A percentile compares a stretch with the other conserved stretches of the same genome.
phyloP scores from a whole-genome alignment of 1,284 basidiomycete genomes.

The Pterulicium gracile region DNA sequence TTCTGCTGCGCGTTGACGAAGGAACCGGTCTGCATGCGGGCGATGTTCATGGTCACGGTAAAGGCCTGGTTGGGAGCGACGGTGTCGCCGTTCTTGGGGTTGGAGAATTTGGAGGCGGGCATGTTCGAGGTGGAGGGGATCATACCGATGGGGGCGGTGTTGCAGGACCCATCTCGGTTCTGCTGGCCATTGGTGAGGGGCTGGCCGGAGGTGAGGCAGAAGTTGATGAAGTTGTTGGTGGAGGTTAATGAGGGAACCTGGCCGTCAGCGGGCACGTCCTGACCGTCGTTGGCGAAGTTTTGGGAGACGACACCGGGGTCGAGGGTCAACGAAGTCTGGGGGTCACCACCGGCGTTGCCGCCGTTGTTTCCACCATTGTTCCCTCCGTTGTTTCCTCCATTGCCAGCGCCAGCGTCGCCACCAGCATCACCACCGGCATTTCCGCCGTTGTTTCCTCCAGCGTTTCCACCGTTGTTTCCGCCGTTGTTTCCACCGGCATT shows the following conservation, averaged over 20 bases:
- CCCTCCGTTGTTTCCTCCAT: conserved; percentile 9
- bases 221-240: conserved; percentile 68
- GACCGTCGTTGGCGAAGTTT: conserved; percentile 41
- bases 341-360: conserved; percentile 16
- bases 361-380: conserved; percentile 10
- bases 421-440: conserved; percentile 13
- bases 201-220: conserved; percentile 29
- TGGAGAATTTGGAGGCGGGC: conserved; percentile 39
- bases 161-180: conserved; percentile 30
- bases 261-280: conserved; percentile 30
- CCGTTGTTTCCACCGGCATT: conserved; percentile 2
- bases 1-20: conserved; percentile 44
- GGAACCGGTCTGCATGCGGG: conserved; percentile 36
- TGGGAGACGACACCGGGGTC: conserved; percentile 39
- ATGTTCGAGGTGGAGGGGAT: conserved; percentile 33
- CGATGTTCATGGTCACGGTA: conserved; percentile 33
- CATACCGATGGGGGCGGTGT: conserved; percentile 19
- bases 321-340: conserved; percentile 35
- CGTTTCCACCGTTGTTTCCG: conserved; percentile 10
- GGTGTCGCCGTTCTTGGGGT: conserved; percentile 29
- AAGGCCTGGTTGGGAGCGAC: conserved; percentile 35
- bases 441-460: conserved; percentile 7
- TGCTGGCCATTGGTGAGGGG: conserved; percentile 31
- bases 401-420: conserved; percentile 7
- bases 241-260: conserved; percentile 52